These are phyloP conservation scores for Apiospora arundinis DNA, from an alignment of 2,329 filamentous ascomycete species.

Conservation along the genomic window DNA sequence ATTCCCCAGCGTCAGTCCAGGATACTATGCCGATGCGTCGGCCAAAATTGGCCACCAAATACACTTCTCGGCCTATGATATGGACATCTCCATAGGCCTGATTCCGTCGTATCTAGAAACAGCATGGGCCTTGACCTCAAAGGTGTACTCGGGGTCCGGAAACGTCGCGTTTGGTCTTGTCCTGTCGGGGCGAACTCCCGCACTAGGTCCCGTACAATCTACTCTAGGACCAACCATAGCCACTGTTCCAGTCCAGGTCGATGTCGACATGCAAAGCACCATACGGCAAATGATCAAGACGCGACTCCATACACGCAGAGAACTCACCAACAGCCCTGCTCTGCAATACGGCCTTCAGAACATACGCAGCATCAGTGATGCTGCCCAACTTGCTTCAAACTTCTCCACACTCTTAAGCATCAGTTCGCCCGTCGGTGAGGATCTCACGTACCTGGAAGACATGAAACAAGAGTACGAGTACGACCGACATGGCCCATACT, in stretches of 20 bases:
- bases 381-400: conserved; percentile 23
- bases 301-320: not conserved
- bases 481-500: too few species aligned
- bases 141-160: conserved; percentile 23
- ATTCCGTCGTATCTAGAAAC: conserved; percentile 22
- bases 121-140: conserved; percentile 27
- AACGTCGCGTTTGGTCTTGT: conserved; percentile 26
- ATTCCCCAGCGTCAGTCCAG: conserved; percentile 21
- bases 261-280: too few species aligned
- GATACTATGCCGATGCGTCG: too few species aligned
- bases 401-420: conserved; percentile 3
- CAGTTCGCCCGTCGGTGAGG: too few species aligned
- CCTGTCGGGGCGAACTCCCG: conserved; percentile 25
- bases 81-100: conserved; percentile 8
- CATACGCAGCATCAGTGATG: conserved; percentile 24
- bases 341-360: conserved; percentile 24
- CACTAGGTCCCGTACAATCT: conserved; percentile 6
- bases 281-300: conserved; percentile 21
- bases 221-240: conserved; percentile 27
- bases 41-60: too few species aligned
- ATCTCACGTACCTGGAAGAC: too few species aligned
- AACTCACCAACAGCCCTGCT: conserved; percentile 19
- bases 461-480: too few species aligned
- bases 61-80: too few species aligned
- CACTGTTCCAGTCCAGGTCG: conserved; percentile 25